These are phyloP conservation scores for Panellus pusillus DNA, from an alignment of 768 basidiomycete species.

Conservation along the genomic window DNA sequence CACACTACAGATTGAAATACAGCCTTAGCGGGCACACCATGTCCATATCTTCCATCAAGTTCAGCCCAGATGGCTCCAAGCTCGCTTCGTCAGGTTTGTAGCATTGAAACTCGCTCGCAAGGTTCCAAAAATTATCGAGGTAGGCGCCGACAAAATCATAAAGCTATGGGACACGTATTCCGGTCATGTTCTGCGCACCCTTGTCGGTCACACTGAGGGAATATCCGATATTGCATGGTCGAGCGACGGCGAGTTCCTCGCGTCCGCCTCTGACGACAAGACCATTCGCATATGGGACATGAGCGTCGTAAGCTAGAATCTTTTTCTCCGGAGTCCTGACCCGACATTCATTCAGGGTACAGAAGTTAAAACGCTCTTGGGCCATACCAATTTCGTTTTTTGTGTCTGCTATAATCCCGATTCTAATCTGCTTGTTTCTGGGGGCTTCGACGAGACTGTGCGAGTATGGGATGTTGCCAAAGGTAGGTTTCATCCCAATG, in stretches of 20 bases:
- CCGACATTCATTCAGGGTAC: slow-evolving; percentile 42
- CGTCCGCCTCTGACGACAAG: slow-evolving; percentile 93
- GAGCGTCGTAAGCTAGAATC: slow-evolving; percentile 47
- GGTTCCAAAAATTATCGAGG: slow-evolving; percentile 34
- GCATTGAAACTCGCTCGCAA: slow-evolving; percentile 4
- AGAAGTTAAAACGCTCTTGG: slow-evolving; percentile 65
- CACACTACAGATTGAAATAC: slow-evolving; percentile 59
- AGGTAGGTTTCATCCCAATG: slow-evolving; percentile 46
- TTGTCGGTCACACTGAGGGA: slow-evolving; percentile 75
- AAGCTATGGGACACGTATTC: slow-evolving; percentile 79
- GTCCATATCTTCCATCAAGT: slow-evolving; percentile 83
- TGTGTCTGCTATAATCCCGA: slow-evolving; percentile 91
- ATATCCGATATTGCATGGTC: slow-evolving; percentile 94
- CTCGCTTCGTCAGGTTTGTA: slow-evolving; percentile 83
- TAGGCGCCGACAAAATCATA: slow-evolving; percentile 82
- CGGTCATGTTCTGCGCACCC: slow-evolving; percentile 71
- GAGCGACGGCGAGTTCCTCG: slow-evolving; percentile 74
- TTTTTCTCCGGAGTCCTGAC: background rate
- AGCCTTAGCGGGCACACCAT: slow-evolving; percentile 81
- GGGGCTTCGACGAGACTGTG: slow-evolving; percentile 94
- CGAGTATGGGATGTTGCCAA: slow-evolving; percentile 94
- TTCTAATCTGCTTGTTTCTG: slow-evolving; percentile 89
- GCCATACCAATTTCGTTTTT: slow-evolving; percentile 94
- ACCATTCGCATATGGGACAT: slow-evolving; percentile 85
- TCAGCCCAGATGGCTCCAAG: slow-evolving; percentile 79